Base-by-base conservation (phyloP, 192 early-diverging fungal genomes). In the Coemansia sp. region DNA sequence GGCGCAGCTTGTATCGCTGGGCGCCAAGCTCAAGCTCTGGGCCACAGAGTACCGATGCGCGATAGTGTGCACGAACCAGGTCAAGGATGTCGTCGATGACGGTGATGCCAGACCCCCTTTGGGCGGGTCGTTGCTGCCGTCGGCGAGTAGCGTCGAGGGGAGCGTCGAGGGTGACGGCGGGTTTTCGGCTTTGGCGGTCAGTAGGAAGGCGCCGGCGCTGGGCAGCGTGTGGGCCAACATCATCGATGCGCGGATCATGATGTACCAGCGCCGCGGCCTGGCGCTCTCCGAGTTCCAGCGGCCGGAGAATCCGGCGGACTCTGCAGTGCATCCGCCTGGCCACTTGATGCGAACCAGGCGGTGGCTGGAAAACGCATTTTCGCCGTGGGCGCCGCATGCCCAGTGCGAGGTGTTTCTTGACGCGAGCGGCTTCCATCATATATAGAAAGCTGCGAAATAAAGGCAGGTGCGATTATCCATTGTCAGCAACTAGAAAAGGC, bases 51-150 rank as follows among this genome's bases (percentile, higher is more conserved):
- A 88, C 68, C 73, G 82, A 11, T 69, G 87, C 18, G 87, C 87
- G 10, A 72, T 96, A 14, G 75, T 96, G 0, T 93, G 87, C 60
- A 64, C 89, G 11, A 97, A 97, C 72, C 93, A 97, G 70, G 93
- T 94, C 18, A 82, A 74, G 1, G 88, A 86, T 65, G 52, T 74
- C 11, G 56, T 85, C 14, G 13, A 16, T 18, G 39, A 42, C 3
- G 39, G 13, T 18, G 16, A 9, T 42, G n/a, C n/a, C n/a, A n/a
- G n/a, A n/a, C n/a, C n/a, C n/a, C n/a, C n/a, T n/a, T n/a, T n/a
- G n/a, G n/a, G n/a, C n/a, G 16, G 4, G 16, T 13, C 39, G 8
- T 42, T 18, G 39, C 1, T 42, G 39, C 8, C 16, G 6, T 3
- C 13, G 0, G 14, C 8, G 16, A 2, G 13, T 18, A 42, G 39